Evolutionary conservation across 2,329 filamentous ascomycete species (phyloP), one percentile per base, ranked within the genome.

Genomic region (Nemania sp.): DNA sequence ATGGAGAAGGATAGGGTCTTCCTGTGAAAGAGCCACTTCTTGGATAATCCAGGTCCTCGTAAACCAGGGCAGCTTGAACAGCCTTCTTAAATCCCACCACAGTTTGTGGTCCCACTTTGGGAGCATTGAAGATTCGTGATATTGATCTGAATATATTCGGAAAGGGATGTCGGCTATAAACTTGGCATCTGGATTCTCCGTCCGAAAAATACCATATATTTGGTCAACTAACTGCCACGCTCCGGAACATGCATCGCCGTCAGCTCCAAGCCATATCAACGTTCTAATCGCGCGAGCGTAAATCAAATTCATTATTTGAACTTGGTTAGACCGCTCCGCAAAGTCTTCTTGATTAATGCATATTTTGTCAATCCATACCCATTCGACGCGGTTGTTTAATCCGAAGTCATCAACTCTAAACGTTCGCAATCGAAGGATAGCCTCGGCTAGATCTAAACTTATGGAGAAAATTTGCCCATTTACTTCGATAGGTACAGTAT

Each of bases 31-130:
- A 32, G 20, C 63, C 13, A 66, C 63, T 32, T 66, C 63, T 26
- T 66, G 63, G 27, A 66, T 35, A 15, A 66, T 26, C 63, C 63
- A 66, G 10, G 26, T 60, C 27, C 63, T 66, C 22, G 63, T 45
- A 26, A 66, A 66, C 63, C 63, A 66, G 1, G n/a, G 45, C 3
- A 55, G 8, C 27, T 55, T 15, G 8, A 66, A 49, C 18, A 66
- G 32, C 22, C 22, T 27, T 18, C 27, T 55, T n/a, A 66, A 32
- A 15, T 45, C 3, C 7, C 5, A 18, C 63, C 63, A 66, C 35
- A 26, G 20, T 47, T 43, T 13, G 52, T 56, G 18, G 22, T 63
- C 38, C 60, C 27, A 45, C 8, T 26, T 2, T 43, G 60, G 60
- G 6, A 63, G 51, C 5, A 32, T 51, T 5, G 26, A 63, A 20